A percentile compares a stretch with the other conserved stretches of the same genome.
These are phyloP conservation scores for Penicillium corylophilum DNA, from an alignment of 2,329 filamentous ascomycete species.

Conservation along the genomic window DNA sequence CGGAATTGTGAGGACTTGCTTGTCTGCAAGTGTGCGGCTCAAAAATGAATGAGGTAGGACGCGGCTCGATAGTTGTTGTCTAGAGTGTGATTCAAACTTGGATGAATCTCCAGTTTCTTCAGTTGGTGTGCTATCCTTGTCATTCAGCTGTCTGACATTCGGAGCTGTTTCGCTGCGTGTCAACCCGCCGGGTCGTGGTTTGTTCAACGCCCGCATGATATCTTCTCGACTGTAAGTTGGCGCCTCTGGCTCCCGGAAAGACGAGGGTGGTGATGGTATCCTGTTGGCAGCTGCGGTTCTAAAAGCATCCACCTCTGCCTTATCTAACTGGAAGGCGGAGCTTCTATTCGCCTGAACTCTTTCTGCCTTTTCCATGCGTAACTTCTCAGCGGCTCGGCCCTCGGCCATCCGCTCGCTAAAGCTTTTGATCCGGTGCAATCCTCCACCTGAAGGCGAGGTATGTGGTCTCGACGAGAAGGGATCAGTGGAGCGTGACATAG, in stretches of 20 bases:
- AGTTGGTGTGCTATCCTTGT: constrained; percentile 17
- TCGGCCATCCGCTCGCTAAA: constrained; percentile 87
- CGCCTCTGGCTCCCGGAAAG: constrained; percentile 48
- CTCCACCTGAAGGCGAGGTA: constrained; percentile 27
- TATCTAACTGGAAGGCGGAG: constrained; percentile 44
- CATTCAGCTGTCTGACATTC: constrained; percentile 21
- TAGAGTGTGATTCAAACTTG: constrained; percentile 82
- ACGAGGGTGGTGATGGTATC: constrained; percentile 36
- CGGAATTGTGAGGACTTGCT: constrained; percentile 74
- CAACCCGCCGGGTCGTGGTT: constrained; percentile 27
- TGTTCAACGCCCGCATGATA: constrained; percentile 44
- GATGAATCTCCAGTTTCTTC: constrained; percentile 48
- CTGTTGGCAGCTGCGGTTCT: constrained; percentile 39
- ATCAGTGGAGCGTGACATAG: constrained; percentile 24
- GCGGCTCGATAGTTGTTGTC: constrained; percentile 77
- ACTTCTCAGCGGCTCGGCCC: constrained; percentile 50
- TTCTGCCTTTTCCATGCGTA: constrained; percentile 39
- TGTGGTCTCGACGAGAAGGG: constrained; percentile 24
- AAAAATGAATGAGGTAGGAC: constrained; percentile 79
- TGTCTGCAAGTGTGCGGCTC: constrained; percentile 72
- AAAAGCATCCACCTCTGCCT: constrained; percentile 45
- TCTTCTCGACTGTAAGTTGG: constrained; percentile 65
- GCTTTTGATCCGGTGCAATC: constrained; percentile 47
- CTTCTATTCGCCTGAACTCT: constrained; percentile 41
- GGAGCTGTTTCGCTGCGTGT: constrained; percentile 39